Base-by-base conservation (phyloP, 352 stramenopile genomes). In the Phytophthora cryptogea region DNA sequence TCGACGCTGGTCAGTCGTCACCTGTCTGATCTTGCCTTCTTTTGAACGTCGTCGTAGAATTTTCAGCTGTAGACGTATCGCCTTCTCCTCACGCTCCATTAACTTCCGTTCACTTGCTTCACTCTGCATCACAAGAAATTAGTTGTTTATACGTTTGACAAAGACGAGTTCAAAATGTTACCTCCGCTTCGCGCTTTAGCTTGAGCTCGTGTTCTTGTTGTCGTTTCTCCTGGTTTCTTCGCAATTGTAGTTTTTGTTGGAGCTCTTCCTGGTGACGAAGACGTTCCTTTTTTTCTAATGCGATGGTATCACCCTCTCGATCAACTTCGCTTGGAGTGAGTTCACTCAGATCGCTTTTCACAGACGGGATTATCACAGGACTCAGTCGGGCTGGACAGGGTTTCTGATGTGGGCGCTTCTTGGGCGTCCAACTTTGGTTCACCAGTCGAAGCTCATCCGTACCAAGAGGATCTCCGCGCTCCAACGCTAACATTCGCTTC, bases 51-150 rank as follows among this genome's bases (percentile, higher is more conserved):
- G 78, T 33, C 84, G 74, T 8, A 83, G 46, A 9, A 83, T 67
- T 59, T 92, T 91, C 6, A 79, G 17, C 13, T 78, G 60, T 20
- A 95, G 53, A 9, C 83, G 74, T 23, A 73, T 54, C 8, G 68
- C 48, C 30, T 87, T 87, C 43, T 95, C 86, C 51, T 95, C 83
- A 2, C 80, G 76, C 44, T 89, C 78, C 83, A 93, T 92, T 4
- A 76, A 45, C 44, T 72, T 88, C 1, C 76, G 64, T 40, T 93
- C 86, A 20, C 31, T 69, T 5, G 68, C 60, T 72, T 90, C 78
- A 27, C 45, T 78, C 85, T 94, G 55, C 1, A 53, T 17, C 10
- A 65, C 5, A 46, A 53, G 26, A n/a, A 40, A 23, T 60, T 13
- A 71, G 20, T 27, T 27, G 36, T 27, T 27, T 14, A 8, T 13